These are phyloP conservation scores for Saccharomyces uvarum DNA, from an alignment of 1,139 yeast genomes.

Conservation along the genomic window DNA sequence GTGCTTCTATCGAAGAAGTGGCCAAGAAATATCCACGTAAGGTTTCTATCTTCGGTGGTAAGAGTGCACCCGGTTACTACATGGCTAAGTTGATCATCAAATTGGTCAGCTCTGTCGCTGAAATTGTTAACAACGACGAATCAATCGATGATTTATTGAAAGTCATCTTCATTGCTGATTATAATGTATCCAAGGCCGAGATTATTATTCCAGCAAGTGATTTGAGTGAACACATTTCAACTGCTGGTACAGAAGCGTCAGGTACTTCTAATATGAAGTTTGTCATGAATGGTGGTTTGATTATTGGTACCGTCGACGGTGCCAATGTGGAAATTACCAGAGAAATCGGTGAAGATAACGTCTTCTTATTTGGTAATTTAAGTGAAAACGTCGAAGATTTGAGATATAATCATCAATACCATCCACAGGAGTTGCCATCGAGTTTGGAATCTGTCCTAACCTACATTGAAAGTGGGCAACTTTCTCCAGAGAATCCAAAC, in stretches of 20 bases:
- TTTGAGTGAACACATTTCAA: constrained; percentile 89
- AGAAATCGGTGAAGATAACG: constrained; percentile 88
- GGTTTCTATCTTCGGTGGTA: constrained; percentile 84
- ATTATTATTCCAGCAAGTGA: constrained; percentile 86
- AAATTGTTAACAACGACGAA: constrained; percentile 69
- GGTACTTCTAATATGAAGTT: constrained; percentile 97
- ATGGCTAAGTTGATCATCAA: constrained; percentile 89
- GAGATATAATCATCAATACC: constrained; percentile 65
- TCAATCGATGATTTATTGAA: constrained; percentile 71
- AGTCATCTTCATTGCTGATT: constrained; percentile 84
- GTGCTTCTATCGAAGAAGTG: constrained; percentile 42
- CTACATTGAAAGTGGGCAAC: constrained; percentile 60
- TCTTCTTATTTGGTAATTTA: constrained; percentile 83
- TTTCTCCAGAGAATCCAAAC: constrained; percentile 52
- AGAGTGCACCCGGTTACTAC: constrained; percentile 94
- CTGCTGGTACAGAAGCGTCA: constrained; percentile 96
- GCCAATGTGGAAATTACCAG: constrained; percentile 93
- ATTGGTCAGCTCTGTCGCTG: constrained; percentile 72
- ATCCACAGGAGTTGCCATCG: constrained; percentile 44
- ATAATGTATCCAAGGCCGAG: constrained; percentile 90
- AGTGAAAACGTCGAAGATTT: constrained; percentile 84
- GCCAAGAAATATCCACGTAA: constrained; percentile 59
- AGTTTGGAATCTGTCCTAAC: constrained; percentile 54
- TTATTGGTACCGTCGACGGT: constrained; percentile 94
- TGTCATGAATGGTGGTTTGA: constrained; percentile 86